A percentile compares a stretch with the other conserved stretches of the same genome.
phyloP scores from a whole-genome alignment of 306 rosid genomes.

The Fragaria vesca region DNA sequence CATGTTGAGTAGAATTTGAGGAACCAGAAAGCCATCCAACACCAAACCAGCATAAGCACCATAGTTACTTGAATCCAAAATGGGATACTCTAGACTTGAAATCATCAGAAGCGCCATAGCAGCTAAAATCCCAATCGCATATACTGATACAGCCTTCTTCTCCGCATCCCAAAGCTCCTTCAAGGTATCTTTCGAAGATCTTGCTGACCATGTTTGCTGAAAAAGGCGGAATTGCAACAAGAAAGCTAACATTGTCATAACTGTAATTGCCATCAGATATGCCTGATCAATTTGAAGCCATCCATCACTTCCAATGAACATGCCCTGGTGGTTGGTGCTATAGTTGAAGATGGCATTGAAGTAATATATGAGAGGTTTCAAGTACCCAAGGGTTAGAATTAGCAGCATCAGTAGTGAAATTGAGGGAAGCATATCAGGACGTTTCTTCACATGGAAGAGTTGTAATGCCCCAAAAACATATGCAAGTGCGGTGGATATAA shows the following conservation, averaged over 20 bases:
- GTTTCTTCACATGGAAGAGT: neutral
- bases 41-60: neutral
- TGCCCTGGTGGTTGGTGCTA: neutral
- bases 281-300: neutral
- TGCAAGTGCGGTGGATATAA: constrained; percentile 36
- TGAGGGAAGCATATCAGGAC: constrained; percentile 45
- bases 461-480: constrained; percentile 1
- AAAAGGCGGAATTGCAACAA: neutral
- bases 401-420: constrained; percentile 46
- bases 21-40: neutral
- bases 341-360: constrained; percentile 47
- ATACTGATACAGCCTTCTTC: constrained; percentile 25
- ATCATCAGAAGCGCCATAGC: neutral
- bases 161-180: neutral
- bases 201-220: neutral
- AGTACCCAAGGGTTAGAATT: constrained; percentile 39
- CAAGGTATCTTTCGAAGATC: neutral
- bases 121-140: neutral
- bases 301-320: constrained; percentile 7
- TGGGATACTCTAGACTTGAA: neutral
- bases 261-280: neutral
- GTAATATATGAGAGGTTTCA: constrained; percentile 50
- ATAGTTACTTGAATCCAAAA: neutral
- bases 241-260: neutral
- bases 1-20: constrained; percentile 12